phyloP scores from a whole-genome alignment of 2,329 filamentous ascomycete genomes.

The Pseudogymnoascus sp. region DNA sequence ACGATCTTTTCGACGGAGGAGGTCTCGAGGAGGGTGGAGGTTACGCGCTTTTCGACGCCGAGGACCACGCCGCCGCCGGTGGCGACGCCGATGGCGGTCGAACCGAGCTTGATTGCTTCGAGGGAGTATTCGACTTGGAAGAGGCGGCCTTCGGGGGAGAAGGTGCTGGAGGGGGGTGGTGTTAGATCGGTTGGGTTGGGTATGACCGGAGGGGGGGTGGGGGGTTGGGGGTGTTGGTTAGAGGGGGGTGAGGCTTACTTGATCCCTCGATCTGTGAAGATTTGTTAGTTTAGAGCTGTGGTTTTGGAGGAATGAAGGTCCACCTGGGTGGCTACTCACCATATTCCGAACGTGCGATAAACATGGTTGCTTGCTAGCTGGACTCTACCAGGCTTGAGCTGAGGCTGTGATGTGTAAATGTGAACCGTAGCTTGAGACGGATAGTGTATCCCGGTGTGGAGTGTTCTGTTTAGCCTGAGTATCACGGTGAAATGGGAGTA shows the following conservation, averaged over 20 bases:
- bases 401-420: background rate
- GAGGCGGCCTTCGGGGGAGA: constrained; percentile 97
- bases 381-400: constrained; percentile 6
- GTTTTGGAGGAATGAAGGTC: constrained; percentile 18
- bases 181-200: constrained; percentile 12
- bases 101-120: constrained; percentile 98
- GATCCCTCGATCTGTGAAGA: constrained; percentile 78
- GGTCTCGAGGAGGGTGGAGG: constrained; percentile 91
- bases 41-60: constrained; percentile 98
- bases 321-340: constrained; percentile 49
- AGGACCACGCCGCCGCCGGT: constrained; percentile 93
- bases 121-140: constrained; percentile 99
- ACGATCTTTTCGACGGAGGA: constrained; percentile 99
- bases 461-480: background rate
- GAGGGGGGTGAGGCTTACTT: constrained; percentile 55
- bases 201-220: constrained; percentile 18
- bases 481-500: background rate
- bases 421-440: background rate
- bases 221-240: constrained; percentile 15
- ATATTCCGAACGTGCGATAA: constrained; percentile 99
- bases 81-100: constrained; percentile 94
- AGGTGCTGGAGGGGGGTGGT: constrained; percentile 60
- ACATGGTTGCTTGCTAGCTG: constrained; percentile 50
- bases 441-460: background rate
- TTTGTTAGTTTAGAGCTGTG: constrained; percentile 31